Conservation (phyloP, 805 yeast genomes). For the Ogataea nakhonphanomensis region DNA sequence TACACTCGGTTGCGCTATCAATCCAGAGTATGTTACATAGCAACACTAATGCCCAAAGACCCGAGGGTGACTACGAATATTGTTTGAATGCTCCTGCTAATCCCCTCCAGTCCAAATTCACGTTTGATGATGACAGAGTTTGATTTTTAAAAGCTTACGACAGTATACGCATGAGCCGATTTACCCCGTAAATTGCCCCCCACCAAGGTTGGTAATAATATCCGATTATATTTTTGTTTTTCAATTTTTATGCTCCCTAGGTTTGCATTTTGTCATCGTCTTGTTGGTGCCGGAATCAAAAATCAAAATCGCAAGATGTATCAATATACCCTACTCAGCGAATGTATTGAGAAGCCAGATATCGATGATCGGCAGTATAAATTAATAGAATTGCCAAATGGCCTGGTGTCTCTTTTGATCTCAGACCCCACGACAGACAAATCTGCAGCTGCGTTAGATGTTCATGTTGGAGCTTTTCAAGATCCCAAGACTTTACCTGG, state of each 20-base stretch:
- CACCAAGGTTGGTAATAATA: constrained; percentile 1
- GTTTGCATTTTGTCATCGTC: constrained; percentile 1
- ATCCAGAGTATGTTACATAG: constrained; percentile 61
- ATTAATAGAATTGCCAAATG: constrained; percentile 55
- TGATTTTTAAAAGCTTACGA: background rate
- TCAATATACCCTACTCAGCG: constrained; percentile 7
- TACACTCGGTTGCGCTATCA: constrained; percentile 49
- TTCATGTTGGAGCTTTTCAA: constrained; percentile 70
- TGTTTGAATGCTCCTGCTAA: constrained; percentile 51
- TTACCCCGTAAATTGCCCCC: constrained; percentile 1
- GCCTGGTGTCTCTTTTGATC: constrained; percentile 58
- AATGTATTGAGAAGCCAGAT: constrained; percentile 39
- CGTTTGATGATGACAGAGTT: constrained; percentile 58
- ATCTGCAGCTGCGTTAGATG: constrained; percentile 77
- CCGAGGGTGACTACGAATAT: constrained; percentile 54
- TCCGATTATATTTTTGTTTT: background rate
- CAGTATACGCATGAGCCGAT: background rate
- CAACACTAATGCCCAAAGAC: constrained; percentile 46
- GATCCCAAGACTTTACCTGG: constrained; percentile 67
- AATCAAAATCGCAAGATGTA: constrained; percentile 6
- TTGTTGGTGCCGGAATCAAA: constrained; percentile 1
- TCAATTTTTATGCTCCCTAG: constrained; percentile 8
- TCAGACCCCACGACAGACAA: constrained; percentile 69
- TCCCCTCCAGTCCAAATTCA: constrained; percentile 49
- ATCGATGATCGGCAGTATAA: constrained; percentile 77